A percentile compares a stretch with the other conserved stretches of the same genome.
Evolutionary conservation across 108 stramenopile genomes (phyloP).

Genomic region (Stephanodiscus minutulus): DNA sequence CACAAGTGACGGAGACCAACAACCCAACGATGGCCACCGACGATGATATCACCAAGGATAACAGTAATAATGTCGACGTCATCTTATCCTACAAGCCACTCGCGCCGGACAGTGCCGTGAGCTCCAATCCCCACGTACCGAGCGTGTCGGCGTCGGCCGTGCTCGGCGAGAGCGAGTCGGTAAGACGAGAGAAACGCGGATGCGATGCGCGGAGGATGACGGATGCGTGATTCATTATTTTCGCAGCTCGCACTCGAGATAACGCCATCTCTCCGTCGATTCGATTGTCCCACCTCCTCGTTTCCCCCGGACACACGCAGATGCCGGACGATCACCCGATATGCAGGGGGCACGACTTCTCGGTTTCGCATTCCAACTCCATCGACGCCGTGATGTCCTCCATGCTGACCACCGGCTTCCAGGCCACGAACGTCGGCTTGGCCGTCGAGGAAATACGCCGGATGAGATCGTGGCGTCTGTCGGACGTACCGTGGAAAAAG

Average conservation of each 20-base stretch:
- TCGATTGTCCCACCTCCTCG: not conserved
- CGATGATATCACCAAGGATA: not conserved
- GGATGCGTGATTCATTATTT: no score
- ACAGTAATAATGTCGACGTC: no score
- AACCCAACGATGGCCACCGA: not conserved
- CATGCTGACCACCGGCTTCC: conserved; percentile 89
- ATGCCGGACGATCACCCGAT: conserved; percentile 55
- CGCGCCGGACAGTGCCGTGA: conserved; percentile 36
- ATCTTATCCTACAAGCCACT: not conserved
- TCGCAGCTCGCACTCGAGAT: no score
- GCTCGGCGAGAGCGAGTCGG: conserved; percentile 70
- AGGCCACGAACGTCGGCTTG: conserved; percentile 94
- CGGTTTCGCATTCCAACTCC: conserved; percentile 44
- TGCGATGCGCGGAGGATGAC: no score
- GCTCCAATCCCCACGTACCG: conserved; percentile 79
- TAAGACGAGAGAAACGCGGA: conserved; percentile 48
- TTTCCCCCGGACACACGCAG: no score
- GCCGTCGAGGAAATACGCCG: conserved; percentile 93
- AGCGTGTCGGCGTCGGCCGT: conserved; percentile 83
- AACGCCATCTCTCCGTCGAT: conserved; percentile 3
- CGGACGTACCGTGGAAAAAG: conserved; percentile 74
- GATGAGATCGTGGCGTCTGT: conserved; percentile 95
- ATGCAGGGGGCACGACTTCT: conserved; percentile 91
- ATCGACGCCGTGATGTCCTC: conserved; percentile 83
- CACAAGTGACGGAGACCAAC: no score